Evolutionary conservation across 495 filamentous ascomycete species (phyloP), one percentile per base, ranked within the genome.

Genomic region (Collariella sp.): DNA sequence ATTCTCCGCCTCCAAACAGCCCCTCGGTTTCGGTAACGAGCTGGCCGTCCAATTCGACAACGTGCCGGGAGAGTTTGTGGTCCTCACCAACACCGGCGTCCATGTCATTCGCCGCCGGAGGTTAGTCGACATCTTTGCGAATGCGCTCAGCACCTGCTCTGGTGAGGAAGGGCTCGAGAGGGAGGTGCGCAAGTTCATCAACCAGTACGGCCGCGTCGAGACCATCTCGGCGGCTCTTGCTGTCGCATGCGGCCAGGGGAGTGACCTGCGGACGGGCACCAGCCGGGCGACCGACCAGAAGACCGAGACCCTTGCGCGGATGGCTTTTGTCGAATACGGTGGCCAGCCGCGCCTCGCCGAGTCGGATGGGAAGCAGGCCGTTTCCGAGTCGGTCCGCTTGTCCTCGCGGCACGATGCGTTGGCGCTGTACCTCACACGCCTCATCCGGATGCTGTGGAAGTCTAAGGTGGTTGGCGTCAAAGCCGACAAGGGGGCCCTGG

Each of bases 231-330:
- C 90, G 49, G 89, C 94, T 10, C 76, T 99, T 19, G 94, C 94
- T 9, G 93, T 97, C n/a, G 90, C 90, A 13, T 99, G 93, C 66
- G 89, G 91, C 12, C 89, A 95, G 66, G 89, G 87, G 16, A 79
- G 83, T 20, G 89, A 91, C 60, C 77, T 90, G 41, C 69, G 73
- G 11, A 81, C 82, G 0, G 76, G 83, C 0, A 86, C 89, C 50
- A 76, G 80, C 22, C 81, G 88, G 45, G 73, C 89, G 0, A 84
- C 79, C n/a, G 93, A 96, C 61, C 85, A 86, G 1, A 78, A 86
- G 35, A 84, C 95, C 19, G 72, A 91, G 19, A 88, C 93, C 59
- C 79, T 82, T 42, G 93, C 93, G 5, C 81, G 89, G 54, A 85
- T 85, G 61, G 86, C 83, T 4, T 96, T 94, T 63, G 88, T 97